A percentile compares a stretch with the other conserved stretches of the same genome.
phyloP scores from a whole-genome alignment of 1,284 basidiomycete species.

The Cryptococcus sp. region DNA sequence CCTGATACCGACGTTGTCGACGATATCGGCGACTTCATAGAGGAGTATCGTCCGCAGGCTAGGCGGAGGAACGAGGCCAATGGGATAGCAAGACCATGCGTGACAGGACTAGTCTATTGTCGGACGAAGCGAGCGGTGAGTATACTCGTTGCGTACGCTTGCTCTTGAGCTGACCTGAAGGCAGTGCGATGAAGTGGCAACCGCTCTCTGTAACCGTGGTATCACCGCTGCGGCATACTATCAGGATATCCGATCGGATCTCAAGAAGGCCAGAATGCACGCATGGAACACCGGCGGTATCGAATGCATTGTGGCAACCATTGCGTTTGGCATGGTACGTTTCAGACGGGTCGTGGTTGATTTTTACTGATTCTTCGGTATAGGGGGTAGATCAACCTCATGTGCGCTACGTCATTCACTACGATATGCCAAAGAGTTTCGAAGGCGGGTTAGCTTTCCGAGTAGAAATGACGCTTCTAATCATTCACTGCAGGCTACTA shows the following conservation, averaged over 20 bases:
- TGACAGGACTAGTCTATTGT: conserved; percentile 80
- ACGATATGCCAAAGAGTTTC: conserved; percentile 77
- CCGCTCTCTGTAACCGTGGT: conserved; percentile 65
- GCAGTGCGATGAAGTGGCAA: conserved; percentile 67
- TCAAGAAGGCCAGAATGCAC: conserved; percentile 62
- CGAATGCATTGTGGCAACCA: conserved; percentile 61
- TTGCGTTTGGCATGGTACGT: conserved; percentile 74
- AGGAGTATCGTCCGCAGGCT: conserved; percentile 27
- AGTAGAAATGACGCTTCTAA: conserved; percentile 1
- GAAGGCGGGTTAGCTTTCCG: conserved; percentile 61
- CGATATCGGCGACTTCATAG: conserved; percentile 69
- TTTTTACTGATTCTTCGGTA: neutral
- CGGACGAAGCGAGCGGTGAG: conserved; percentile 46
- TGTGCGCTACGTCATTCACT: conserved; percentile 62
- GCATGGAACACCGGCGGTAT: conserved; percentile 54
- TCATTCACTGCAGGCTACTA: conserved; percentile 66
- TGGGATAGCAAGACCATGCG: conserved; percentile 52
- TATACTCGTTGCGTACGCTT: neutral
- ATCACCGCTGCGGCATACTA: conserved; percentile 75
- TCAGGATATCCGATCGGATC: conserved; percentile 59
- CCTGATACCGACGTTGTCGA: conserved; percentile 31
- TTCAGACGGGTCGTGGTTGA: neutral
- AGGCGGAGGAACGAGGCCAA: conserved; percentile 22
- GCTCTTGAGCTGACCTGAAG: neutral
- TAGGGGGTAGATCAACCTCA: conserved; percentile 79